These are phyloP conservation scores for Penicillium thymicola DNA, from an alignment of 2,329 filamentous ascomycete species.

Conservation along the genomic window DNA sequence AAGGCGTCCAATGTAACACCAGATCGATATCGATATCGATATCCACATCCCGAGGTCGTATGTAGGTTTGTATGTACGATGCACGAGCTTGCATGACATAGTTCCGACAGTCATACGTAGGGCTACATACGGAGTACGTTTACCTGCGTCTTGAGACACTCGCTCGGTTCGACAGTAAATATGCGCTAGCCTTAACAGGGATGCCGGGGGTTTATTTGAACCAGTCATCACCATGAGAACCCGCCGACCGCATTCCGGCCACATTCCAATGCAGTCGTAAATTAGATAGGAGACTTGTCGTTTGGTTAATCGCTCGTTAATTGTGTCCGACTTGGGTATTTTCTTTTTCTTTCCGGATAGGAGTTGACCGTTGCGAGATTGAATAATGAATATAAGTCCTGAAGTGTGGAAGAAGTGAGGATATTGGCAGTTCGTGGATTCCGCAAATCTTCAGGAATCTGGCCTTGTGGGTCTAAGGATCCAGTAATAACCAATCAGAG, in stretches of 20 bases:
- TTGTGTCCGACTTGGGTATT: neutral
- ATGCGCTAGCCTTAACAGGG: constrained; percentile 7
- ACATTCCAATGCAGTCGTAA: constrained; percentile 18
- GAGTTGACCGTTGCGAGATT: neutral
- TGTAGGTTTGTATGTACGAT: neutral
- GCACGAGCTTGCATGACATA: neutral
- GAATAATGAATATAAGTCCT: neutral
- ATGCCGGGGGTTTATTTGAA: constrained; percentile 9
- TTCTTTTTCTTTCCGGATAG: neutral
- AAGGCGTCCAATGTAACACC: neutral
- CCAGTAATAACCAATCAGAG: neutral
- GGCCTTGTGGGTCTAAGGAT: constrained; percentile 4
- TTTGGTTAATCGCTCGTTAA: neutral
- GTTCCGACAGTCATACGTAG: constrained; percentile 3
- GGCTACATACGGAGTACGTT: neutral
- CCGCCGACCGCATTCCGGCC: constrained; percentile 19
- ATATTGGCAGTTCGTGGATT: neutral
- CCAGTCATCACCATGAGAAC: constrained; percentile 23
- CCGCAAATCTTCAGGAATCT: constrained; percentile 6
- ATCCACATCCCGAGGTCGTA: neutral
- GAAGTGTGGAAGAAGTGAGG: neutral
- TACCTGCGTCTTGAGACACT: neutral
- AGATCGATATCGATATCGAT: neutral
- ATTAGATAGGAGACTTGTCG: neutral
- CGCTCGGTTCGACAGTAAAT: neutral